Base-by-base conservation (phyloP, 768 basidiomycete species). In the Heimioporus sp. region DNA sequence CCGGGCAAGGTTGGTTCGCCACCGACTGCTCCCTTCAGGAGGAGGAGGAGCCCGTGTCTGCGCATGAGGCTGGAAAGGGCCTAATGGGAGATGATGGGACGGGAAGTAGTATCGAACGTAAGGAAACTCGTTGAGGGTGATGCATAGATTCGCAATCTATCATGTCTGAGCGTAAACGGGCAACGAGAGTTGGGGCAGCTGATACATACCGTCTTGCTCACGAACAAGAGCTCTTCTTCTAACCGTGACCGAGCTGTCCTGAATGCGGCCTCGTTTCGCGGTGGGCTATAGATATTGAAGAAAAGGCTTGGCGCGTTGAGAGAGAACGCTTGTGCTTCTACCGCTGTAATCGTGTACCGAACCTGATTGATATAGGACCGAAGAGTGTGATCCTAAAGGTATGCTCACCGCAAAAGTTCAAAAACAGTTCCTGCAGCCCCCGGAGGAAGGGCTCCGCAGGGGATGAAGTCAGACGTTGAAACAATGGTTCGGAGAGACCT, bases 61-160 rank as follows among this genome's bases (percentile, higher is more conserved):
- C 3, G 72, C 70, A 58, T 82, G 71, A 3, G 86, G 86, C 50
- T 86, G 85, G 48, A 98, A 81, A 3, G 93, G 82, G 13, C 93
- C 92, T 13, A 98, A 77, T 1, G 94, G 95, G 2, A 77, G 76
- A 61, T 94, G 92, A 55, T 88, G 80, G 12, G 83, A 73, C 5
- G 96, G 92, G 47, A 90, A 72, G 66, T 97, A 98, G 72, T 96
- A 98, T 31, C 96, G 87, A 58, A 98, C 86, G 65, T 82, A 87
- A 0, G 97, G 97, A 62, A 86, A 91, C 66, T 99, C 97, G 61
- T 92, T 88, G 28, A 98, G 71, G 0, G 91, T 83, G 15, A 97
- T 87, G 68, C 94, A 92, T 4, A 95, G 71, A 61, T 98, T 97
- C 24, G 92, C 69, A 57, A 99, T 86, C 94, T 89, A 61, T 46